These are phyloP conservation scores for Leccinum fuscescens DNA, from an alignment of 1,284 basidiomycete genomes.

Conservation along the genomic window DNA sequence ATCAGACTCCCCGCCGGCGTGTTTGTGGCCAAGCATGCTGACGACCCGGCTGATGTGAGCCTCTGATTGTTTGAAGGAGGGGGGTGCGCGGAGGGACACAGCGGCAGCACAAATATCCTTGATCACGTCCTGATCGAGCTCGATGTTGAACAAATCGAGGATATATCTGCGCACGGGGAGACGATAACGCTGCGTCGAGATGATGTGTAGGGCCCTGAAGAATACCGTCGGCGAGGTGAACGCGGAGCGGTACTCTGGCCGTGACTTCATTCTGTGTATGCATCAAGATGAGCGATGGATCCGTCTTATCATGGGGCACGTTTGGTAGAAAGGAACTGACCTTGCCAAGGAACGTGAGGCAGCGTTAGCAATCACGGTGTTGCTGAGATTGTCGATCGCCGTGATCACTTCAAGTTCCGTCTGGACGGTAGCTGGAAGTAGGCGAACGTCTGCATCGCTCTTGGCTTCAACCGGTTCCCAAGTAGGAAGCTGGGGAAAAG, in stretches of 20 bases:
- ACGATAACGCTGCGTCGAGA: conserved; percentile 87
- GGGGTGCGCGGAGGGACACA: conserved; percentile 46
- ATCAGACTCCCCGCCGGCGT: conserved; percentile 49
- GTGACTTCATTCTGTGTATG: conserved; percentile 68
- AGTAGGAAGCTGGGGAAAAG: conserved; percentile 59
- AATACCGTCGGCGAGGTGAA: conserved; percentile 80
- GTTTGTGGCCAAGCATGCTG: conserved; percentile 58
- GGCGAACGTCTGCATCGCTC: conserved; percentile 46
- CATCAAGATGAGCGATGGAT: conserved; percentile 1
- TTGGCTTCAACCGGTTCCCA: conserved; percentile 61
- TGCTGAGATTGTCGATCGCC: conserved; percentile 91
- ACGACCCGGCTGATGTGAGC: conserved; percentile 48
- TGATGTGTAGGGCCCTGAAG: conserved; percentile 80
- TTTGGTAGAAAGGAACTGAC: conserved; percentile 41
- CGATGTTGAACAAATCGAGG: conserved; percentile 87
- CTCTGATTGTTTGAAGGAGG: conserved; percentile 47
- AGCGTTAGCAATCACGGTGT: conserved; percentile 92
- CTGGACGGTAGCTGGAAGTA: conserved; percentile 66
- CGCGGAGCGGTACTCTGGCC: conserved; percentile 70
- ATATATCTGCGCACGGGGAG: conserved; percentile 90
- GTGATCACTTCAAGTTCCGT: conserved; percentile 85
- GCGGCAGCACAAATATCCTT: conserved; percentile 51
- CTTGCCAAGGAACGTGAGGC: conserved; percentile 85
- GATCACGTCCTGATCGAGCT: conserved; percentile 62
- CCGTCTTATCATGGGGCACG: background rate